These are phyloP conservation scores for Gymnopilus junonius DNA, from an alignment of 768 basidiomycete species.

Conservation along the genomic window DNA sequence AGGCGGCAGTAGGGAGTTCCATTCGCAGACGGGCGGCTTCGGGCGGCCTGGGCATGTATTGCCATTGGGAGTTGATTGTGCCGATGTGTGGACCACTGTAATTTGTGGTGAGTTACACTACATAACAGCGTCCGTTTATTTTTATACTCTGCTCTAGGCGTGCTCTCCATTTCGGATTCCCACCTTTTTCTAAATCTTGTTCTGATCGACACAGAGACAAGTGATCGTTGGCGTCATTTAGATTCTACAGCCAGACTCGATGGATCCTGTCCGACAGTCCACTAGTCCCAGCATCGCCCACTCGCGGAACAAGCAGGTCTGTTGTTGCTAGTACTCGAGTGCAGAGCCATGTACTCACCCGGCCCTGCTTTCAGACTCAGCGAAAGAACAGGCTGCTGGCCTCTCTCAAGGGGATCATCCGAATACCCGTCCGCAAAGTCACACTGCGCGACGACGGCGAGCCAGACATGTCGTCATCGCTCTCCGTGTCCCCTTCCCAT, in stretches of 20 bases:
- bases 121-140: background rate
- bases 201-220: background rate
- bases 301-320: background rate
- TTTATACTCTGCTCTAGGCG: background rate
- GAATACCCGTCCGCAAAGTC: conserved; percentile 28
- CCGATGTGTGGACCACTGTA: too few species aligned
- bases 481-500: background rate
- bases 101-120: background rate
- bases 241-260: background rate
- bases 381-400: conserved; percentile 37
- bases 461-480: background rate
- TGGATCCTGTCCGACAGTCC: background rate
- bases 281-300: background rate
- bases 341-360: background rate
- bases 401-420: conserved; percentile 38
- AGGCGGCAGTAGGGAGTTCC: background rate
- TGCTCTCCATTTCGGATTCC: background rate
- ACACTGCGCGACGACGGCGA: conserved; percentile 18
- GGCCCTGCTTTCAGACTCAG: conserved; percentile 17
- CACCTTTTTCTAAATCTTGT: background rate
- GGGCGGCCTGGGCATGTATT: too few species aligned
- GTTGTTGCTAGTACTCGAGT: background rate
- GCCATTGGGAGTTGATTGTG: background rate
- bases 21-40: background rate
- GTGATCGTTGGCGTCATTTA: background rate